A percentile compares a stretch with the other conserved stretches of the same genome.
phyloP scores from a whole-genome alignment of 1,284 basidiomycete genomes.

The Fomitopsis schrenkii region DNA sequence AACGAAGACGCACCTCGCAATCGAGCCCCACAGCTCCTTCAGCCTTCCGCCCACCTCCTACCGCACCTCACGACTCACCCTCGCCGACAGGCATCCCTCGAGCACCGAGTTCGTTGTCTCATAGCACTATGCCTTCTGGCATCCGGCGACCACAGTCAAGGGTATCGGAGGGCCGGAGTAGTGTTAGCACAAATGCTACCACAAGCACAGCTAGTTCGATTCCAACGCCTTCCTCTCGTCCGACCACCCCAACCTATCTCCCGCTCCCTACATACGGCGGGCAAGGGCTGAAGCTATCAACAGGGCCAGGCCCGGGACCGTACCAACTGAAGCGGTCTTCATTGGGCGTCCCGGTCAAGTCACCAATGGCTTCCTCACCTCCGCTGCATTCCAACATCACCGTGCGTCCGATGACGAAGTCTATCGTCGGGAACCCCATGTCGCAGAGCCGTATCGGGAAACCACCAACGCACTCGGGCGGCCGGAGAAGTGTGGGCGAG shows the following conservation, averaged over 20 bases:
- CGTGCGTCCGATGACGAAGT: conserved; percentile 40
- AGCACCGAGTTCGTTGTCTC: conserved; percentile 31
- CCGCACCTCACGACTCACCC: conserved; percentile 34
- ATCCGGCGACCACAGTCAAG: conserved; percentile 64
- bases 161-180: conserved; percentile 49
- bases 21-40: conserved; percentile 48
- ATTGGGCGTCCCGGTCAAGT: conserved; percentile 37
- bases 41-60: conserved; percentile 29
- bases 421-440: conserved; percentile 37
- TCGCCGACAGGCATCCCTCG: conserved; percentile 23
- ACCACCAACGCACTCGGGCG: conserved; percentile 37
- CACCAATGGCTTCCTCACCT: conserved; percentile 20
- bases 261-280: conserved; percentile 52
- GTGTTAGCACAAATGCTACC: conserved; percentile 51
- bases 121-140: conserved; percentile 38
- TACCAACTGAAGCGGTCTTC: conserved; percentile 57
- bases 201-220: conserved; percentile 43
- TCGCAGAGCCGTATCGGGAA: conserved; percentile 64
- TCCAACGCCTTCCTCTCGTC: conserved; percentile 65
- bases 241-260: conserved; percentile 70
- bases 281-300: conserved; percentile 54
- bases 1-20: conserved; percentile 43
- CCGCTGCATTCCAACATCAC: conserved; percentile 45
- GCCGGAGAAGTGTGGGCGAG: conserved; percentile 45
- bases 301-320: conserved; percentile 39